Evolutionary conservation across 805 yeast genomes (phyloP), one percentile per base, ranked within the genome.

Genomic region (Soucietia sequanensis): DNA sequence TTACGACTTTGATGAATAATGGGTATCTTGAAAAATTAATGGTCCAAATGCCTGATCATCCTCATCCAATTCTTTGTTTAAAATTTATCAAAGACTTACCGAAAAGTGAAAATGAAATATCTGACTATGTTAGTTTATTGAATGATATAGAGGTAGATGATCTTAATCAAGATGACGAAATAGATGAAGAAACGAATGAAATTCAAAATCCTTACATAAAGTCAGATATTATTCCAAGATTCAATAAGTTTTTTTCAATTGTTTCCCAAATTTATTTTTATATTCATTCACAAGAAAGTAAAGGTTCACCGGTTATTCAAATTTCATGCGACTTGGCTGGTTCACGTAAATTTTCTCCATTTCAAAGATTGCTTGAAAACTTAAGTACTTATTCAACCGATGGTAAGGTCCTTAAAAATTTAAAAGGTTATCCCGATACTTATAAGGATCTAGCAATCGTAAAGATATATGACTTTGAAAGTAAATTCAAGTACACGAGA

Each of bases 401-500:
- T 34, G 46, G 51, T 11, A 48, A 53, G 13, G 38, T 44, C 9
- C 33, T 54, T n/a, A 53, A 56, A 30, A 54, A 58, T 4, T 38
- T 50, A 19, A 60, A 56, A 33, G 46, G 43, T 12, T 52, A 52
- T 30, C 37, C 43, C 4, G 68, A 62, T 36, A 50, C 52, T 9
- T 58, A 58, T 36, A 53, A 48, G n/a, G 46, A 54, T 3, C 12
- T 34, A 8, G 34, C 49, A 3, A 62, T 87, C 9, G 70, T 82
- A 0, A 70, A 84, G 42, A 80, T 81, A 12, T 76, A 78, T 39
- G 95, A 85, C 50, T 79, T 78, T 44, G 80, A 78, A 39, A 95
- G 95, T 0, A 79, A 88, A 43, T 68, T 72, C 38, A 83, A 85
- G 49, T 84, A 78, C 45, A 85, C 76, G 56, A 66, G 95, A 26